phyloP scores from a whole-genome alignment of 2,329 filamentous ascomycete species.

The Beauveria sp. region DNA sequence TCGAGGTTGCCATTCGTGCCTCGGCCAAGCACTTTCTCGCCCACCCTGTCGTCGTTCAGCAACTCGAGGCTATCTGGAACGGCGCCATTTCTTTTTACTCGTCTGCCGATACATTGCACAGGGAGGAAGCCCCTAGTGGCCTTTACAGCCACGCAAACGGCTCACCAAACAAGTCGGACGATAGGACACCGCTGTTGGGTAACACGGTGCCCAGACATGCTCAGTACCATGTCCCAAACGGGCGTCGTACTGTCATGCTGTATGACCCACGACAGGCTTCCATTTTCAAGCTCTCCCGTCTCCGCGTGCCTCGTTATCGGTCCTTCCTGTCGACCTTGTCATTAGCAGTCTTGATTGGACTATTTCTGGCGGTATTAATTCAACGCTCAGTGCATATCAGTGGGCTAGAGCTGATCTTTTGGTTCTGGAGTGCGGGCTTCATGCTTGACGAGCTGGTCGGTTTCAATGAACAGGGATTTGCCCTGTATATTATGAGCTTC shows the following conservation, averaged over 20 bases:
- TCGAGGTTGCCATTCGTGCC: slow-evolving; percentile 88
- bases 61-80: slow-evolving; percentile 95
- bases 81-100: slow-evolving; percentile 93
- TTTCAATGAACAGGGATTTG: slow-evolving; percentile 94
- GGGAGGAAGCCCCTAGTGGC: slow-evolving; percentile 34
- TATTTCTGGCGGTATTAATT: slow-evolving; percentile 77
- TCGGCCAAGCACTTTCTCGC: slow-evolving; percentile 89
- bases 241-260: slow-evolving; percentile 69
- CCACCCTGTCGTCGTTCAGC: slow-evolving; percentile 85
- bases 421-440: slow-evolving; percentile 96
- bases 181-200: slow-evolving; percentile 45
- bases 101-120: slow-evolving; percentile 75
- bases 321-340: slow-evolving; percentile 86
- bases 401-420: slow-evolving; percentile 78
- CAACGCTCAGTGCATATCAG: slow-evolving; percentile 75
- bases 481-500: slow-evolving; percentile 93
- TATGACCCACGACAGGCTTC: slow-evolving; percentile 90
- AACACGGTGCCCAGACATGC: slow-evolving; percentile 24
- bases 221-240: slow-evolving; percentile 30
- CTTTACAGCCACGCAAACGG: slow-evolving; percentile 18
- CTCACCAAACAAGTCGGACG: slow-evolving; percentile 29
- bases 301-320: slow-evolving; percentile 85
- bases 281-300: slow-evolving; percentile 79
- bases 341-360: slow-evolving; percentile 71
- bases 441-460: slow-evolving; percentile 95